Evolutionary conservation across 1,139 yeast genomes (phyloP).

Genomic region (Suhomyces wounanorum): DNA sequence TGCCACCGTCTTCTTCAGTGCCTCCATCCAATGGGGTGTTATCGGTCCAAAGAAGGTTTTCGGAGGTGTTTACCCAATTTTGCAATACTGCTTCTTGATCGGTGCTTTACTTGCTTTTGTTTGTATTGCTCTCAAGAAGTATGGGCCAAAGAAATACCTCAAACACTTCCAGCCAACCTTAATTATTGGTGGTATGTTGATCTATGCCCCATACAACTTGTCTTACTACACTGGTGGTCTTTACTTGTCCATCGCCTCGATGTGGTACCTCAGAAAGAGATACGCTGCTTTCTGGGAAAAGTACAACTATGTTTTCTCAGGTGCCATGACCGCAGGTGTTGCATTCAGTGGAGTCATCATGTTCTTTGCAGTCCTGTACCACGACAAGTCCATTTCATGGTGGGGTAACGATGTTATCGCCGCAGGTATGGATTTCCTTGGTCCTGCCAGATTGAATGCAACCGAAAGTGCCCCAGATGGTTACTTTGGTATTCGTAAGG

Average conservation of each 20-base stretch:
- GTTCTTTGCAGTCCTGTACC: conserved; percentile 24
- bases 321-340: conserved; percentile 23
- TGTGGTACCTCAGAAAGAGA: conserved; percentile 19
- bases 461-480: conserved; percentile 20
- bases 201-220: conserved; percentile 22
- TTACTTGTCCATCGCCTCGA: conserved; percentile 18
- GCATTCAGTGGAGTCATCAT: conserved; percentile 23
- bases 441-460: conserved; percentile 5
- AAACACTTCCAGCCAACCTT: conserved; percentile 22
- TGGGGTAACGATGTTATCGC: conserved; percentile 22
- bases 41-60: conserved; percentile 59
- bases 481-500: conserved; percentile 22
- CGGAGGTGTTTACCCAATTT: conserved; percentile 47
- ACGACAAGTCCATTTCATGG: conserved; percentile 19
- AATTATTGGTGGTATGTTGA: conserved; percentile 20
- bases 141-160: conserved; percentile 17
- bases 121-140: conserved; percentile 28
- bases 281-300: conserved; percentile 23
- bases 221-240: conserved; percentile 20
- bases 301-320: conserved; percentile 21
- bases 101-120: conserved; percentile 45
- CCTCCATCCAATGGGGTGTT: conserved; percentile 67
- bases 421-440: conserved; percentile 17
- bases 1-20: conserved; percentile 50
- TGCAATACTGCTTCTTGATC: conserved; percentile 54